These are phyloP conservation scores for Botryotinia narcissicola DNA, from an alignment of 2,329 filamentous ascomycete genomes.

Conservation along the genomic window DNA sequence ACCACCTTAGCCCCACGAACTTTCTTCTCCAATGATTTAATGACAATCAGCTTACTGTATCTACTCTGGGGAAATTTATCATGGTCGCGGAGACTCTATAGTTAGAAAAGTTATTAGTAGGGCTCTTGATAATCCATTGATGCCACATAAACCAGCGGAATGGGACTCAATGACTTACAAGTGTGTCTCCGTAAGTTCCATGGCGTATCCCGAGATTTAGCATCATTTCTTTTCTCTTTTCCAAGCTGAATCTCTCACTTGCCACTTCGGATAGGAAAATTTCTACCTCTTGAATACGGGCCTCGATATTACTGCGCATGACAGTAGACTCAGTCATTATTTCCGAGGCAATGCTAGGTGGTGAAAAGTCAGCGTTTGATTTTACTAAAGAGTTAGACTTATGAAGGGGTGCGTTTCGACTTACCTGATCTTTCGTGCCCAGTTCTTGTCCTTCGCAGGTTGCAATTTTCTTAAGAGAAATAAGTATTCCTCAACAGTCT, in stretches of 20 bases:
- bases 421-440: neutral
- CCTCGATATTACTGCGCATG: neutral
- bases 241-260: neutral
- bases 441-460: neutral
- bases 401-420: neutral
- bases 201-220: neutral
- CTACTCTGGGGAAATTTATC: neutral
- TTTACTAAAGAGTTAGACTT: neutral
- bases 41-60: neutral
- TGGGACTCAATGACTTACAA: neutral
- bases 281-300: neutral
- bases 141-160: too few relatives aligned
- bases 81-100: neutral
- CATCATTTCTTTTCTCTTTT: neutral
- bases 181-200: neutral
- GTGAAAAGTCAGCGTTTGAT: neutral
- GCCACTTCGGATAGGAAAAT: neutral
- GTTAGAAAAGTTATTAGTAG: too few relatives aligned
- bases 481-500: neutral
- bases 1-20: rapidly evolving
- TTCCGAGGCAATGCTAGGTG: neutral
- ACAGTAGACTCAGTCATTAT: neutral
- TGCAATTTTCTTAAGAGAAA: neutral
- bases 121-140: too few relatives aligned
- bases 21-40: neutral